These are phyloP conservation scores for Penicillium canariense DNA, from an alignment of 495 filamentous ascomycete species.

Conservation along the genomic window DNA sequence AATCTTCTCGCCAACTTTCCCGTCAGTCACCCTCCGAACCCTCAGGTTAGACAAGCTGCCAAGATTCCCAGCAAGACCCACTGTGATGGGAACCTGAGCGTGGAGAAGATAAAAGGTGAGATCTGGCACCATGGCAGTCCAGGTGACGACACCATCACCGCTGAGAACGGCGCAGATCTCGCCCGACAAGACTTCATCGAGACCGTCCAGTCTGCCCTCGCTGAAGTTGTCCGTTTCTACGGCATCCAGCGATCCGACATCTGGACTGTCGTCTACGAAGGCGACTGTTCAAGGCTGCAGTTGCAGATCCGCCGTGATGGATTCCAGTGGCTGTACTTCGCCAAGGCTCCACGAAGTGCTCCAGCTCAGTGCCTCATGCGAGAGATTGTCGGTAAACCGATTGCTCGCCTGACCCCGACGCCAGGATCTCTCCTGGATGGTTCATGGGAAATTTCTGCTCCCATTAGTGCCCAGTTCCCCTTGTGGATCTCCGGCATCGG, in stretches of 20 bases:
- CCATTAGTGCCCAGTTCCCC: conserved; percentile 27
- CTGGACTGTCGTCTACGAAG: conserved; percentile 56
- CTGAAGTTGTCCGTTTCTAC: conserved; percentile 44
- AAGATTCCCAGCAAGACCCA: neutral
- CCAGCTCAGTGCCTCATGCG: conserved; percentile 43
- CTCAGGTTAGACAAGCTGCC: neutral
- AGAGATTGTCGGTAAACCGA: conserved; percentile 49
- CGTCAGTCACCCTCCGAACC: neutral
- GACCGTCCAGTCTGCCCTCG: conserved; percentile 31
- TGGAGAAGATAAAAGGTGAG: neutral
- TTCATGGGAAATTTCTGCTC: conserved; percentile 52
- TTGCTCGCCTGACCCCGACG: conserved; percentile 51
- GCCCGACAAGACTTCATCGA: conserved; percentile 27
- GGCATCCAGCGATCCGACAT: conserved; percentile 44
- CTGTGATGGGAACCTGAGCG: neutral
- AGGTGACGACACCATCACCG: neutral
- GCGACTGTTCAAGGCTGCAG: conserved; percentile 45
- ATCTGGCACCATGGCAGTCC: neutral
- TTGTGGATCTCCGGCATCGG: conserved; percentile 26
- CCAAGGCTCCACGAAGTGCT: conserved; percentile 37
- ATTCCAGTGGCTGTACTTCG: conserved; percentile 57
- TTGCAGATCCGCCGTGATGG: conserved; percentile 41
- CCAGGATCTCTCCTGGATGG: conserved; percentile 36
- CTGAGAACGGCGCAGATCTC: conserved; percentile 9
- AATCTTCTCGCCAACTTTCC: conserved; percentile 6